A percentile compares a stretch with the other conserved stretches of the same genome.
phyloP scores from a whole-genome alignment of 2,329 filamentous ascomycete genomes.

The Trichoderma simmonsii region DNA sequence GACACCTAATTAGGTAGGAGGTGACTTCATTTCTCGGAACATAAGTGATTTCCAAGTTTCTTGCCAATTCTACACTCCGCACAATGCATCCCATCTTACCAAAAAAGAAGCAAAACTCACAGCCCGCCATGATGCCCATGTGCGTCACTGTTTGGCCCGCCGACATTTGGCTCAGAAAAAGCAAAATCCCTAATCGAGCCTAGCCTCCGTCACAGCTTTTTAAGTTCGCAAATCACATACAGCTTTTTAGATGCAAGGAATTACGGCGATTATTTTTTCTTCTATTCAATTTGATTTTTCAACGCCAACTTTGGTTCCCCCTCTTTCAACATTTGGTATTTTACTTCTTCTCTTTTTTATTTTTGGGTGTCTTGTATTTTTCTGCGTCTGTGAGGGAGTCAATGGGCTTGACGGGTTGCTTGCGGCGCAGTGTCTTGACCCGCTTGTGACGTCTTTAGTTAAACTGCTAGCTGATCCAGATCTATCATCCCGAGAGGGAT shows the following conservation, averaged over 20 bases:
- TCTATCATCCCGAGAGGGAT: background rate
- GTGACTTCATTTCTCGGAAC: background rate
- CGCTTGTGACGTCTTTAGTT: conserved; percentile 3
- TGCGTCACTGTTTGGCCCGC: conserved; percentile 28
- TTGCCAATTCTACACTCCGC: background rate
- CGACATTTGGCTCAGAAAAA: background rate
- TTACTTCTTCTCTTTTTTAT: too few species aligned
- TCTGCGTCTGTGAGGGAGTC: background rate
- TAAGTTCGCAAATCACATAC: background rate
- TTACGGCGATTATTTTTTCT: background rate
- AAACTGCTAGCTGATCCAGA: background rate
- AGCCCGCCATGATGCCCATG: conserved; percentile 31
- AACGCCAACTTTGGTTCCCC: background rate
- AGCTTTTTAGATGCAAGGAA: background rate
- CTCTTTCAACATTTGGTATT: background rate
- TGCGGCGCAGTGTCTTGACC: background rate
- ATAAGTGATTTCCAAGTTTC: background rate
- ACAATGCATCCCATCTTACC: background rate
- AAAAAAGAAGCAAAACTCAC: background rate
- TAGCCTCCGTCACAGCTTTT: background rate
- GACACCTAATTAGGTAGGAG: background rate
- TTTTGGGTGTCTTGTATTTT: background rate
- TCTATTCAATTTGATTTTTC: too few species aligned
- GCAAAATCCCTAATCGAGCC: background rate
- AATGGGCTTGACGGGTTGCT: background rate